phyloP scores from a whole-genome alignment of 768 basidiomycete genomes.

The Termitomyces sp. region DNA sequence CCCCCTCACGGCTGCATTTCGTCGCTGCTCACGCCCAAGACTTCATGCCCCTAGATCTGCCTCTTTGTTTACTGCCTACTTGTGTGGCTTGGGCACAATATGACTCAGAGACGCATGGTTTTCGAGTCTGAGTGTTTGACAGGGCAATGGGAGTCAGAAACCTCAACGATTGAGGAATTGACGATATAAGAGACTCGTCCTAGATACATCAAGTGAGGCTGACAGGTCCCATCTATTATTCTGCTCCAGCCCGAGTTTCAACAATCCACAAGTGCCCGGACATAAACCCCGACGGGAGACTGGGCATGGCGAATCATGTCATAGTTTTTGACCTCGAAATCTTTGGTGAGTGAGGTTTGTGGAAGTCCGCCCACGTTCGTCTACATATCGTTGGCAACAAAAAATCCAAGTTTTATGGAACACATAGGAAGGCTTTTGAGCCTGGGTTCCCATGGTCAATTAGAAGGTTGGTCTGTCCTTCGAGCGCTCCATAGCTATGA shows the following conservation, averaged over 20 bases:
- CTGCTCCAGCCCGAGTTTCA: neutral
- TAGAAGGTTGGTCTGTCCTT: constrained; percentile 35
- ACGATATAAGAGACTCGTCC: too few relatives aligned
- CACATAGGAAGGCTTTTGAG: neutral
- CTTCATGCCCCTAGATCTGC: too few relatives aligned
- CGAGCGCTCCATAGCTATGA: constrained; percentile 44
- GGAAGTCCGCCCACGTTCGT: neutral
- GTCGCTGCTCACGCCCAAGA: too few relatives aligned
- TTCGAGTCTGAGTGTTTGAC: too few relatives aligned
- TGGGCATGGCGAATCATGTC: too few relatives aligned
- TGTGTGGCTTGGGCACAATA: too few relatives aligned
- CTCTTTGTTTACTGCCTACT: too few relatives aligned
- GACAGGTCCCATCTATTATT: neutral
- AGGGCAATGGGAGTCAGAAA: too few relatives aligned
- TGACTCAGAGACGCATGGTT: too few relatives aligned
- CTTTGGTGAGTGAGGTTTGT: neutral
- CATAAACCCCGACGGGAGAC: neutral
- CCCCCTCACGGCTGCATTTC: too few relatives aligned
- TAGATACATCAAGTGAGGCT: too few relatives aligned
- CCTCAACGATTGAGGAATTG: too few relatives aligned
- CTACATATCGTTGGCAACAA: neutral
- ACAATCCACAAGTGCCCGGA: neutral
- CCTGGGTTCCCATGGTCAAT: neutral
- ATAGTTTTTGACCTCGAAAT: neutral
- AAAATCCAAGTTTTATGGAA: neutral